Conservation (phyloP, 192 early-diverging fungal genomes). For the Linnemannia schmuckeri region DNA sequence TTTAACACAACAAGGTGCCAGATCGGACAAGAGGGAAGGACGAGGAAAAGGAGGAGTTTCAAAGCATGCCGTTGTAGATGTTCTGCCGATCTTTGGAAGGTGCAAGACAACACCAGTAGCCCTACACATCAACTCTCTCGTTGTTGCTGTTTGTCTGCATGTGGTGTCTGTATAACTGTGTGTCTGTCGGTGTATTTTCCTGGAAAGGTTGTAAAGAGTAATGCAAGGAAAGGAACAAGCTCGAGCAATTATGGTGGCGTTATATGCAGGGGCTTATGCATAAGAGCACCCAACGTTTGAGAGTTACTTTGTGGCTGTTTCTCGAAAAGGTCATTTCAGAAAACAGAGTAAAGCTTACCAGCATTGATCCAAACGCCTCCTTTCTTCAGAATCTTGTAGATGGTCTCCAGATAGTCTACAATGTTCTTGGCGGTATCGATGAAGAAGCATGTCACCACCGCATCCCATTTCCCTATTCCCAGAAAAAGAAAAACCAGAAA, state of each 20-base stretch:
- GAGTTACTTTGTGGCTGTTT: neutral
- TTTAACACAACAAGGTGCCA: too few species aligned
- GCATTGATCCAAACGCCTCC: constrained; percentile 90
- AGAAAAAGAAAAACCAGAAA: neutral
- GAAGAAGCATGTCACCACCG: constrained; percentile 96
- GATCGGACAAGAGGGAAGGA: neutral
- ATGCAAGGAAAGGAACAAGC: neutral
- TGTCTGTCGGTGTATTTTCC: neutral
- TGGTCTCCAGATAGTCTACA: constrained; percentile 87
- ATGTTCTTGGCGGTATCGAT: constrained; percentile 97
- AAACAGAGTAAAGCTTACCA: constrained; percentile 53
- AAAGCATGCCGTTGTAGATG: neutral
- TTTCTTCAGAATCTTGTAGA: constrained; percentile 81
- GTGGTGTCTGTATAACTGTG: neutral
- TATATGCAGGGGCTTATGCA: neutral
- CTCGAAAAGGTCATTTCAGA: neutral
- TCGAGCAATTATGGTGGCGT: neutral
- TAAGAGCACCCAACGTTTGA: neutral
- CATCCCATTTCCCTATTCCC: constrained; percentile 77
- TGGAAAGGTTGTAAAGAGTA: neutral
- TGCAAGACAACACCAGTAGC: neutral
- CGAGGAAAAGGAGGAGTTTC: neutral
- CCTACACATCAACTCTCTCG: neutral
- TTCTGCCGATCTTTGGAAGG: neutral
- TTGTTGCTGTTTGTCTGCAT: neutral